These are phyloP conservation scores for Globisporangium camurandrum DNA, from an alignment of 352 stramenopile genomes.

Conservation along the genomic window DNA sequence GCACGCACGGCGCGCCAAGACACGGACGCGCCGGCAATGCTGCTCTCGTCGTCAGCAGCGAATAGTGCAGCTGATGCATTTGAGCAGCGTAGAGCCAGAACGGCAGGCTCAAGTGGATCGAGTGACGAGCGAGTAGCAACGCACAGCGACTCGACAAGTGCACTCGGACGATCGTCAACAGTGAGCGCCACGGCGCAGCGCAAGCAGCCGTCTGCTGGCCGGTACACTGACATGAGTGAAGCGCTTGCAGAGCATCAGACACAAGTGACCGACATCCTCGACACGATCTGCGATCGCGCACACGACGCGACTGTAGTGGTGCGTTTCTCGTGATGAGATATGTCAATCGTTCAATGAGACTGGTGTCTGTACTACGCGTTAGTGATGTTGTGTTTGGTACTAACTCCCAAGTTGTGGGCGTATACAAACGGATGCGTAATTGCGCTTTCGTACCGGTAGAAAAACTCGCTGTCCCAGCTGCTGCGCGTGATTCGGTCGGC, in stretches of 20 bases:
- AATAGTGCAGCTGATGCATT: background rate
- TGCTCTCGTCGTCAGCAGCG: background rate
- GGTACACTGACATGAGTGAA: conserved; percentile 41
- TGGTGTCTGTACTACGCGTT: background rate
- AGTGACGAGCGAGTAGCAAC: background rate
- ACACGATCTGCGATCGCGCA: conserved; percentile 25
- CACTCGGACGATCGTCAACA: conserved; percentile 9
- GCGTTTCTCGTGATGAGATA: conserved; percentile 5
- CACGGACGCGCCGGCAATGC: conserved; percentile 2
- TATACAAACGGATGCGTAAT: background rate
- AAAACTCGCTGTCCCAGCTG: conserved; percentile 58
- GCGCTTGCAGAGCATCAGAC: conserved; percentile 41
- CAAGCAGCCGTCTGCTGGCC: conserved; percentile 10
- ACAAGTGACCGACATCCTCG: conserved; percentile 42
- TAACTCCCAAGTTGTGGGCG: background rate
- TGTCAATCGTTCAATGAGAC: no score
- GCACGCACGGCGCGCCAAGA: background rate
- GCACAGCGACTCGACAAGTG: background rate
- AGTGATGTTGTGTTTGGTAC: background rate
- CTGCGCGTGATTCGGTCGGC: conserved; percentile 52
- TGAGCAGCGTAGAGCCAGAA: conserved; percentile 15
- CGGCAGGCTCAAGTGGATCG: conserved; percentile 9
- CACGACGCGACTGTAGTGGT: conserved; percentile 42
- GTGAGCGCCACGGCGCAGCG: conserved; percentile 13
- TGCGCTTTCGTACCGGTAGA: conserved; percentile 19